These are phyloP conservation scores for Sporobolomyces pararoseus DNA, from an alignment of 768 basidiomycete genomes.

Conservation along the genomic window DNA sequence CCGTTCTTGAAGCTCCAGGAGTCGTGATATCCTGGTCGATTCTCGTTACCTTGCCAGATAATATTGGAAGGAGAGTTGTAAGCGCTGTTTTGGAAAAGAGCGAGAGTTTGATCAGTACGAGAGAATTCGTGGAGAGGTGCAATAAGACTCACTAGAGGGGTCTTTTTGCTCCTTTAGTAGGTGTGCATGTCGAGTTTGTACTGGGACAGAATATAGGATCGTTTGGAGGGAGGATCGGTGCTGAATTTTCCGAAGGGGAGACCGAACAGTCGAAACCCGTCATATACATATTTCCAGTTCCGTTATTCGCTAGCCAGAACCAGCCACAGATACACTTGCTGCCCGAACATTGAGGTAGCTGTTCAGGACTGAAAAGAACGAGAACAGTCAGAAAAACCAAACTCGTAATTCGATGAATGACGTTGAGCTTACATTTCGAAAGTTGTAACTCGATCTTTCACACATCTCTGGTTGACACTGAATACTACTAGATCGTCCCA, in stretches of 20 bases:
- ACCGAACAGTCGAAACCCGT: conserved; percentile 27
- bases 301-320: conserved; percentile 30
- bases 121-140: not conserved
- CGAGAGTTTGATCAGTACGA: not conserved
- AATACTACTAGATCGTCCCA: conserved; percentile 44
- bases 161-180: conserved; percentile 11
- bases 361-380: conserved; percentile 29
- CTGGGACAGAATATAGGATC: conserved; percentile 26
- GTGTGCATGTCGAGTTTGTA: conserved; percentile 1
- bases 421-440: conserved; percentile 29
- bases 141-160: conserved; percentile 24
- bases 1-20: conserved; percentile 29
- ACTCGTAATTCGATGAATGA: too few species aligned
- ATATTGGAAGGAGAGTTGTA: conserved; percentile 25
- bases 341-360: conserved; percentile 45
- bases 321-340: conserved; percentile 46
- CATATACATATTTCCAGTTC: conserved; percentile 36
- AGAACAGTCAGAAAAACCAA: not conserved
- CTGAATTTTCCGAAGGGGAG: not conserved
- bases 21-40: conserved; percentile 17
- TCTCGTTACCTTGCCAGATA: conserved; percentile 7
- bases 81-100: not conserved
- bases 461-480: conserved; percentile 46
- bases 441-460: conserved; percentile 37
- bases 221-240: conserved; percentile 2